These are phyloP conservation scores for Plasmodium billcollinsi DNA, from an alignment of 169 alveolate genomes.

Conservation along the genomic window DNA sequence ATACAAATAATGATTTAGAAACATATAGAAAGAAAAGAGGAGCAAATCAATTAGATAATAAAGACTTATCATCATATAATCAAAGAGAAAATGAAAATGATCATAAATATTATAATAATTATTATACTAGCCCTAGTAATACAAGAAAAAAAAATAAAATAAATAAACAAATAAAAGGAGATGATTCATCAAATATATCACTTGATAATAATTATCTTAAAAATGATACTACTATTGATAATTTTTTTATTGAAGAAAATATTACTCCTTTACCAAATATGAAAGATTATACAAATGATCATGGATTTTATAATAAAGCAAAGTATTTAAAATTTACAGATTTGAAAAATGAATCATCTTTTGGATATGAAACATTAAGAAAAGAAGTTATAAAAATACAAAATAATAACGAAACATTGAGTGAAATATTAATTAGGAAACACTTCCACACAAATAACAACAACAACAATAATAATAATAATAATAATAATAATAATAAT, in stretches of 20 bases:
- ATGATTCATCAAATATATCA: no score
- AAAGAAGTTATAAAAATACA: constrained; percentile 65
- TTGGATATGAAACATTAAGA: constrained; percentile 65
- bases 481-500: no score
- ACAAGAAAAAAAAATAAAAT: constrained; percentile 15
- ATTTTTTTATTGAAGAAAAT: constrained; percentile 35
- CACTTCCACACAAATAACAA: constrained; percentile 21
- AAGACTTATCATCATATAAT: not conserved
- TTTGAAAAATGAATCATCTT: constrained; percentile 36
- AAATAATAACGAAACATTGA: constrained; percentile 61
- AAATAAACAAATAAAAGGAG: not conserved
- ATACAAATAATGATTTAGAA: not conserved
- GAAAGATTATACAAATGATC: constrained; percentile 8
- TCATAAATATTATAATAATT: not conserved
- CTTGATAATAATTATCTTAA: not conserved
- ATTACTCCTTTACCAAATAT: constrained; percentile 43
- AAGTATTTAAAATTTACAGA: constrained; percentile 54
- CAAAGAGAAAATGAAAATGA: not conserved
- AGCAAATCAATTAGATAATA: not conserved
- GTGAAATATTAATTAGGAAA: constrained; percentile 70
- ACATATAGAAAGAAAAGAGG: not conserved
- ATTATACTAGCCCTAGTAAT: not conserved
- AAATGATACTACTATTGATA: not conserved
- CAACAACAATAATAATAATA: no score
- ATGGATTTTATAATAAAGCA: constrained; percentile 19